Evolutionary conservation across 306 rosid genomes (phyloP), one percentile per base, ranked within the genome.

Genomic region (Casuarina glauca): DNA sequence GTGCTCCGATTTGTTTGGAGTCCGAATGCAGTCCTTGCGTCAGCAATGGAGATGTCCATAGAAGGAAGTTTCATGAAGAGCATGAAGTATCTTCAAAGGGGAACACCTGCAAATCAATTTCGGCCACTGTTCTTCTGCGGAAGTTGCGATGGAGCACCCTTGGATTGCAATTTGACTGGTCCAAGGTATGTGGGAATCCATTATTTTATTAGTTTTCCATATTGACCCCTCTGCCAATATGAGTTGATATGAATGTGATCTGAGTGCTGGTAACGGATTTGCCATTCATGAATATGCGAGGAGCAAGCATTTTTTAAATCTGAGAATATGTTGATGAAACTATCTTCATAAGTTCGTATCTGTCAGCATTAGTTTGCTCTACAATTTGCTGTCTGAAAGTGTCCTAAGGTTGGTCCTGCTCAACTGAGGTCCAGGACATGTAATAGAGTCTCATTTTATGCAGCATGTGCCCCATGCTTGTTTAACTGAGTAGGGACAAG

Each of bases 131-230:
- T 74, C 89, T 93, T 10, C 83, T 89, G 73, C 85, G 89, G 48
- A 95, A 95, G 84, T 80, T 93, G 85, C 93, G 99, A 41, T 93
- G 99, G 99, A 95, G 97, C 88, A 95, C 99, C 63, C 96, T 91
- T 46, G 97, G 97, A 80, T 78, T 91, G 80, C 97, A 95, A 78
- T 95, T 89, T 82, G 93, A 95, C 68, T 91, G 99, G 99, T 95
- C 99, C 74, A 92, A 87, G 83, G 98, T 93, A 84, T 50, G 79
- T 79, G 77, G 41, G 67, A 58, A 43, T 62, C 75, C 20, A 32
- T 55, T 46, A 3, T 9, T 4, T 57, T 15, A 19, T 82, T 6
- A 3, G 13, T 39, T 38, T 57, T 38, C 38, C 3, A 0, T 42
- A 35, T 41, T 67, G 12, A 13, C 17, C 36, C 35, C 2, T 32